Conservation (phyloP, 345 rosid species). For the Heritiera littoralis region DNA sequence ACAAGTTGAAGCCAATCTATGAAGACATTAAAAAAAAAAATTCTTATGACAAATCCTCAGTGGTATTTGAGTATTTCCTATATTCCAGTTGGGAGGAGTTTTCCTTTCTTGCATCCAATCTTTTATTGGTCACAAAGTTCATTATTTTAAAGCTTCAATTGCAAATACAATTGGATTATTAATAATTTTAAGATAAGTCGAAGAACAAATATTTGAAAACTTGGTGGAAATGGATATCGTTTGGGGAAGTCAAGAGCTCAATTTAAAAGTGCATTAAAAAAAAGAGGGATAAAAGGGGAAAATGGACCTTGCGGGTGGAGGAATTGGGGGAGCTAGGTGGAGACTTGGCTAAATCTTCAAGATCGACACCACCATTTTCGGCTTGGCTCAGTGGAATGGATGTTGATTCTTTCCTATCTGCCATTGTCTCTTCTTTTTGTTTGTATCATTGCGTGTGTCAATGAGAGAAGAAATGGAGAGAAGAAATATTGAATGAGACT, state of each 20-base stretch:
- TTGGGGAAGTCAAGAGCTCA: not conserved
- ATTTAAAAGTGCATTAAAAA: not conserved
- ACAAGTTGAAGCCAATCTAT: not conserved
- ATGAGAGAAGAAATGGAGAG: not conserved
- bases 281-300: not conserved
- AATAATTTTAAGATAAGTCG: not conserved
- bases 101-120: too few relatives aligned
- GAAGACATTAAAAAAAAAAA: not conserved
- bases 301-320: slow-evolving; percentile 60
- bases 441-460: slow-evolving; percentile 7
- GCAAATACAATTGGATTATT: not conserved
- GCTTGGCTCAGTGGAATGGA: slow-evolving; percentile 55
- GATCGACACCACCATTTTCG: slow-evolving; percentile 49
- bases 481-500: too few relatives aligned
- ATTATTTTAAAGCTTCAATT: not conserved
- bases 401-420: slow-evolving; percentile 60
- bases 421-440: slow-evolving; percentile 32
- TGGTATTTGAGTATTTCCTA: not conserved
- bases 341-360: slow-evolving; percentile 62
- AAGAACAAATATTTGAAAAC: slow-evolving; percentile 14
- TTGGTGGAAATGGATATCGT: not conserved
- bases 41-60: not conserved
- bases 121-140: not conserved
- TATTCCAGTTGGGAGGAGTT: not conserved
- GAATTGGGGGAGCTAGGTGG: slow-evolving; percentile 56